Evolutionary conservation across 1,139 yeast genomes (phyloP).

Genomic region (Blastobotrys buckinghamii): DNA sequence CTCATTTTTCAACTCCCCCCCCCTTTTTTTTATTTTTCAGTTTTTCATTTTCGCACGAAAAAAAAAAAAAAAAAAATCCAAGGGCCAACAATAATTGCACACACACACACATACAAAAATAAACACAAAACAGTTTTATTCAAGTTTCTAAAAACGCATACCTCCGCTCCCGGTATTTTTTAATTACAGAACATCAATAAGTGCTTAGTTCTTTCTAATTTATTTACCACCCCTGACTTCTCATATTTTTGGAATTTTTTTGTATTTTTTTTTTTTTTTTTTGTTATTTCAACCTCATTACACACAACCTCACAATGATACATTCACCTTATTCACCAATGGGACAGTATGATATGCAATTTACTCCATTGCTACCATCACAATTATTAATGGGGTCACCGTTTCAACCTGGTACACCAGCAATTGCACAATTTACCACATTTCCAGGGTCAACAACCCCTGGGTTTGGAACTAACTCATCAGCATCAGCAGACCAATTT

Average conservation of each 20-base stretch:
- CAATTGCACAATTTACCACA: constrained; percentile 27
- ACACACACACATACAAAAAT: no score
- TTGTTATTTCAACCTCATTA: background rate
- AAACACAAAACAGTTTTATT: no score
- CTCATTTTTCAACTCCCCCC: no score
- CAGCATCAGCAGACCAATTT: background rate
- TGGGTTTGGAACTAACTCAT: constrained; percentile 3
- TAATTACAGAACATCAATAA: no score
- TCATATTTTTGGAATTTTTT: no score
- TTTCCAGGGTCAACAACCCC: constrained; percentile 26
- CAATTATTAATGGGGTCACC: constrained; percentile 66
- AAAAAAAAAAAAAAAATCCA: no score
- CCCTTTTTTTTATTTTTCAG: no score
- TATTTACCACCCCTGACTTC: background rate
- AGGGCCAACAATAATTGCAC: no score
- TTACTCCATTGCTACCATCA: constrained; percentile 60
- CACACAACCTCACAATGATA: constrained; percentile 7
- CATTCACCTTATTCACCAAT: constrained; percentile 22
- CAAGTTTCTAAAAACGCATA: background rate
- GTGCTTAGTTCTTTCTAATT: no score
- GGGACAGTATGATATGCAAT: constrained; percentile 34
- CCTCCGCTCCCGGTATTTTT: background rate
- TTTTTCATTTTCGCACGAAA: no score
- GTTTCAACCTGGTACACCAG: constrained; percentile 43
- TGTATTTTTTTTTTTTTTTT: background rate